Evolutionary conservation across 2,329 filamentous ascomycete species (phyloP), one percentile per base, ranked within the genome.

Genomic region (Verruconis gallopava): DNA sequence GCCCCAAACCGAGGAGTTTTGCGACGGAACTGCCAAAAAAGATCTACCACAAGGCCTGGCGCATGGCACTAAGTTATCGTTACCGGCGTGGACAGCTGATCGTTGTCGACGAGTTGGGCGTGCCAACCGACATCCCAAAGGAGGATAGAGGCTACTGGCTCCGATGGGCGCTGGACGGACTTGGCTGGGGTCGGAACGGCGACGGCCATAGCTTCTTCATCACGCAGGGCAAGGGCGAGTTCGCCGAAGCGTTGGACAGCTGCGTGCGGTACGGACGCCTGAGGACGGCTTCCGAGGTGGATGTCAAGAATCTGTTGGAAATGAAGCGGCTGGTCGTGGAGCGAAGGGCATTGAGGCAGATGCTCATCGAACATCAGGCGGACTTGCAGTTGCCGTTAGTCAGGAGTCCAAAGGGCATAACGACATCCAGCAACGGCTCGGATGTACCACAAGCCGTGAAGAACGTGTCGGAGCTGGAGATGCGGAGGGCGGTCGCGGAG

Each of bases 41-140:
- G 67, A 76, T 94, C 37, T 98, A 98, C 66, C 88, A 96, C 63
- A 72, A 93, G 53, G 91, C 91, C 6, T 96, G 85, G 85, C 77
- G 91, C 57, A 96, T 83, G 34, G 91, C 91, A 9, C 72, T 98
- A 49, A 91, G 82, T 55, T 93, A 94, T 67, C 78, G 91, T 46
- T 96, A 91, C 64, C 72, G 80, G 50, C 77, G 79, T 50, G 91
- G 88, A 38, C 85, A 96, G 66, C 67, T 98, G 53, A 68, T 95
- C 49, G 76, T 98, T 33, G 79, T 91, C 53, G 79, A 89, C 55
- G 80, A 85, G 54, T 40, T 43, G 39, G 48, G 52, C 35, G 59
- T 54, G 37, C 44, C 60, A 4, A 37, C 57, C 9, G 49, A 60
- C 14, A 28, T 53, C 13, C 28, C 35, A 21, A 20, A 34, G 6